Evolutionary conservation across 257 asterid genomes (phyloP).

Genomic region (Catharanthus roseus): DNA sequence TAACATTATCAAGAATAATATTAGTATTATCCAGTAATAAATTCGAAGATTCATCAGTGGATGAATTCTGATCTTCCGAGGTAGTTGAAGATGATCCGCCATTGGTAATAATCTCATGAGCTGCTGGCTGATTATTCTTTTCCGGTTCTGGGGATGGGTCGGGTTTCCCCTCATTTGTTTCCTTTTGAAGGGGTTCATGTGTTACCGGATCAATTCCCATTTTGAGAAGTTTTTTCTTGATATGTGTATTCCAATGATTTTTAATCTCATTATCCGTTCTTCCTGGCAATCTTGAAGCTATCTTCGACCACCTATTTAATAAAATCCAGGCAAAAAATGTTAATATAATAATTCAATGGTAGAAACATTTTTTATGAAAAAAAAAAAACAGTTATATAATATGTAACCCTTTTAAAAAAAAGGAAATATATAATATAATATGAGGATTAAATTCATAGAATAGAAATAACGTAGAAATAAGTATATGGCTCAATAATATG

Average conservation of each 20-base stretch:
- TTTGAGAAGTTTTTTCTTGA: conserved; percentile 80
- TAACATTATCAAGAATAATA: not conserved
- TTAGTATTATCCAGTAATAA: not conserved
- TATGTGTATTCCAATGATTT: conserved; percentile 96
- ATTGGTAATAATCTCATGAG: not conserved
- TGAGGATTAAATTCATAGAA: not conserved
- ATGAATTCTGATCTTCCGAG: conserved; percentile 5
- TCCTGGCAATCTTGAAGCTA: conserved; percentile 88
- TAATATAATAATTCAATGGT: no score
- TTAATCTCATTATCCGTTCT: conserved; percentile 93
- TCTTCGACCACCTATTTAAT: conserved; percentile 70
- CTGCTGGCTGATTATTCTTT: not conserved
- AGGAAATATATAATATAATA: no score
- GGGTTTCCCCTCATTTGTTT: conserved; percentile 9
- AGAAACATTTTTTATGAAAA: no score
- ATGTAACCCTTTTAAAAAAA: no score
- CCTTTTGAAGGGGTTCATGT: conserved; percentile 55
- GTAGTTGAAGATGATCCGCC: not conserved
- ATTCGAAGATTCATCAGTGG: conserved; percentile 6
- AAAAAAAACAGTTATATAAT: no score
- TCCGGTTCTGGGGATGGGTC: not conserved
- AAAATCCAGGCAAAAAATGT: not conserved
- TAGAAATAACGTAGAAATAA: no score
- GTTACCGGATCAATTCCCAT: conserved; percentile 93
- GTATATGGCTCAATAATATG: no score